Conservation (phyloP, 148 eudicot genomes). For the Rhododendron kiyosumense region DNA sequence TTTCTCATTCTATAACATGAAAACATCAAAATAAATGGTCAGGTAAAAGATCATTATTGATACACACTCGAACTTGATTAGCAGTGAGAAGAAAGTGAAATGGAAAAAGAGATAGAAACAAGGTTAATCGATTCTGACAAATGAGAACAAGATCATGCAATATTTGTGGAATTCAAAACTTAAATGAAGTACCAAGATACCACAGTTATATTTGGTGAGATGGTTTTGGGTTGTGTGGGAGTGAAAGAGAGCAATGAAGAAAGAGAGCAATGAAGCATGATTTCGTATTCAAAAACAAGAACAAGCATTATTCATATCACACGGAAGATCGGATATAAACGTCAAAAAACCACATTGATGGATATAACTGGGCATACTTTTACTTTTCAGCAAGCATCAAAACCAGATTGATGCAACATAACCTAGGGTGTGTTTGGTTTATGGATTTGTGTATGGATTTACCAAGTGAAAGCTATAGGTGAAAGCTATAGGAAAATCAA, state of each 20-base stretch:
- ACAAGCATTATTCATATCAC: background rate
- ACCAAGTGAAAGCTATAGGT: background rate
- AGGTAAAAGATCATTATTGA: background rate
- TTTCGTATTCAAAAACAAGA: background rate
- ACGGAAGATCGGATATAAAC: background rate
- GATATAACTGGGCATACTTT: background rate
- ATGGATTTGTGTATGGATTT: background rate
- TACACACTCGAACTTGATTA: background rate
- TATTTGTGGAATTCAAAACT: background rate
- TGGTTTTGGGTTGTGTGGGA: background rate
- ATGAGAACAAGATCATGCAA: background rate
- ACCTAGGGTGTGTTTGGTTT: background rate
- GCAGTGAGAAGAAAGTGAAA: background rate
- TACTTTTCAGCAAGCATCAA: background rate
- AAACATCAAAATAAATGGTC: background rate
- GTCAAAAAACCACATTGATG: background rate
- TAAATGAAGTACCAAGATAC: background rate
- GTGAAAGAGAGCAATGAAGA: background rate
- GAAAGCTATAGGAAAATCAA: background rate
- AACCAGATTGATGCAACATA: background rate
- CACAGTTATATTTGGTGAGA: background rate
- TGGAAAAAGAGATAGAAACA: background rate
- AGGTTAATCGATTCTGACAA: background rate
- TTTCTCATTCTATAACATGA: slow-evolving; percentile 38
- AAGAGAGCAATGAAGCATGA: background rate